These are phyloP conservation scores for Aspergillus sp. DNA, from an alignment of 2,329 filamentous ascomycete species.

Conservation along the genomic window DNA sequence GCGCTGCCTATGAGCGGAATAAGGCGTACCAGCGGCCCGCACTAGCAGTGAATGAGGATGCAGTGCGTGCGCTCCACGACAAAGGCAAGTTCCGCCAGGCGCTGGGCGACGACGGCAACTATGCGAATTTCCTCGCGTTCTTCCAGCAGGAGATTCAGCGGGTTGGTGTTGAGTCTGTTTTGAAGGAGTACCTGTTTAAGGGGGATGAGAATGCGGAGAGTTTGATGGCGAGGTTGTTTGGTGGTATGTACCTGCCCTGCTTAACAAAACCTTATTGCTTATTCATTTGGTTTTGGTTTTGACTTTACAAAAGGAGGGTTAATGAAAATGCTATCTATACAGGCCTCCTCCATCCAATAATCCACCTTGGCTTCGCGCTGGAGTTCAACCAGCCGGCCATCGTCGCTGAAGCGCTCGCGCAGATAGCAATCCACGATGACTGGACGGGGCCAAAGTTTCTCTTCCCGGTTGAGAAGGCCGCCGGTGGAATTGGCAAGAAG, in stretches of 20 bases:
- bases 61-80: slow-evolving; percentile 58
- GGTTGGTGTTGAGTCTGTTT: slow-evolving; percentile 60
- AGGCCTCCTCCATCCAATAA: slow-evolving; percentile 75
- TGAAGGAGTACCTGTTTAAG: slow-evolving; percentile 69
- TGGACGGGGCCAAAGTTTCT: slow-evolving; percentile 57
- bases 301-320: no score
- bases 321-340: not conserved
- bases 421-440: slow-evolving; percentile 67
- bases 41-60: slow-evolving; percentile 47
- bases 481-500: slow-evolving; percentile 29
- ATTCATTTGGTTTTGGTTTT: no score
- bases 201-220: slow-evolving; percentile 65
- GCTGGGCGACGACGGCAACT: slow-evolving; percentile 65
- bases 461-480: slow-evolving; percentile 33
- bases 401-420: slow-evolving; percentile 75
- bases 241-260: slow-evolving; percentile 44
- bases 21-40: slow-evolving; percentile 63
- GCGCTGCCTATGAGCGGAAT: slow-evolving; percentile 65
- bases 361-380: slow-evolving; percentile 81
- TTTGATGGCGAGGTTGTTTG: slow-evolving; percentile 67
- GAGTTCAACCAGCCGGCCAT: slow-evolving; percentile 81
- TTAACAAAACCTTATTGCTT: no score
- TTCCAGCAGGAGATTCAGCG: slow-evolving; percentile 71
- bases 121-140: slow-evolving; percentile 73
- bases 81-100: slow-evolving; percentile 57